phyloP scores from a whole-genome alignment of 495 filamentous ascomycete genomes.

The Neurospora sp. region DNA sequence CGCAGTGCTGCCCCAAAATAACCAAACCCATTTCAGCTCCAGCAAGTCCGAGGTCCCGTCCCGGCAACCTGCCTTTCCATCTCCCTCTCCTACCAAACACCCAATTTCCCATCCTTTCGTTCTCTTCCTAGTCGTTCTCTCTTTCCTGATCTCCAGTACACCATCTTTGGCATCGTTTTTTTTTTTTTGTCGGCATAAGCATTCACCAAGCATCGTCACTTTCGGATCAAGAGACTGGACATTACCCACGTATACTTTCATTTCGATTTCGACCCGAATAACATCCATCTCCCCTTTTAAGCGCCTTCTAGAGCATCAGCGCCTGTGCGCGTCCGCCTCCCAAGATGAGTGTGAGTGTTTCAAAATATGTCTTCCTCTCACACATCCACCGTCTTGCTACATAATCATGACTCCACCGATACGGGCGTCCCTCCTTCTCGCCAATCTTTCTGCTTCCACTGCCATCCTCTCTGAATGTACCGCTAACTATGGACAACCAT shows the following conservation, averaged over 20 bases:
- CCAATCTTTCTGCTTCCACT: not conserved
- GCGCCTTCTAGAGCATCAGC: not conserved
- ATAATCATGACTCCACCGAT: conserved; percentile 1
- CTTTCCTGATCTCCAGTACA: not conserved
- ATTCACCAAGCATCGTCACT: not conserved
- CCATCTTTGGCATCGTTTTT: not conserved
- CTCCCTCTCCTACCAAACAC: not conserved
- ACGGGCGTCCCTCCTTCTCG: not conserved
- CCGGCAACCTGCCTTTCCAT: not conserved
- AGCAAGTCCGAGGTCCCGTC: not conserved
- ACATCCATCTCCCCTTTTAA: not conserved
- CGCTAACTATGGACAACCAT: conserved; percentile 16
- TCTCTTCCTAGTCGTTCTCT: not conserved
- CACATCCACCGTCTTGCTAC: conserved; percentile 3
- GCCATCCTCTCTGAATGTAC: not conserved
- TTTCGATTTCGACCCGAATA: not conserved
- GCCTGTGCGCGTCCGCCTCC: conserved; percentile 5
- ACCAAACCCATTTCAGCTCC: not conserved
- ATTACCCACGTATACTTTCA: not conserved
- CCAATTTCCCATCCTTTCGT: not conserved
- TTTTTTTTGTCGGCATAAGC: not conserved
- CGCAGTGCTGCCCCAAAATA: not conserved
- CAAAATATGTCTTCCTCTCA: not conserved
- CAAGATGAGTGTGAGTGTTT: conserved; percentile 40
- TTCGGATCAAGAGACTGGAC: not conserved